phyloP scores from a whole-genome alignment of 140 eudicot species.

The Stevia rebaudiana region DNA sequence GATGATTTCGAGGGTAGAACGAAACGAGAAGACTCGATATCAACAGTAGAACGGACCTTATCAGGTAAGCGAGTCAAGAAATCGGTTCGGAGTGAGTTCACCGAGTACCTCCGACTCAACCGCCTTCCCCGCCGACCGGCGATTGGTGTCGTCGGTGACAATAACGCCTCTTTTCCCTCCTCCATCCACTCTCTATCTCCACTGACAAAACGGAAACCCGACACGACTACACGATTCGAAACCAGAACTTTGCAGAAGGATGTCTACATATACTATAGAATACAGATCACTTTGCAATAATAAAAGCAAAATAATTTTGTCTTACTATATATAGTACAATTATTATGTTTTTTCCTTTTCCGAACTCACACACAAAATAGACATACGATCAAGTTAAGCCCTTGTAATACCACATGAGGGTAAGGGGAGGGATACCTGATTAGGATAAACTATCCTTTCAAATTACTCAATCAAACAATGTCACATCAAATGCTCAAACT shows the following conservation, averaged over 20 bases:
- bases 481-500: too few species aligned
- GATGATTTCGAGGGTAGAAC: slow-evolving; percentile 32
- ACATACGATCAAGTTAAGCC: too few species aligned
- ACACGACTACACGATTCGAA: neutral
- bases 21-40: slow-evolving; percentile 41
- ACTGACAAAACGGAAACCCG: neutral
- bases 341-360: too few species aligned
- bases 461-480: too few species aligned
- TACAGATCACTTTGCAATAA: too few species aligned
- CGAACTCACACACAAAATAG: too few species aligned
- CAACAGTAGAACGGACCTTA: slow-evolving; percentile 55
- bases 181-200: slow-evolving; percentile 21
- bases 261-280: neutral
- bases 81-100: slow-evolving; percentile 56
- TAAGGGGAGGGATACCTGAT: too few species aligned
- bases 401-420: too few species aligned
- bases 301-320: too few species aligned
- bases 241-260: neutral
- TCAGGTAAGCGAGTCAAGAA: slow-evolving; percentile 72
- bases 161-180: slow-evolving; percentile 42
- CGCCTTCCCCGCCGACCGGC: slow-evolving; percentile 37
- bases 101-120: slow-evolving; percentile 58
- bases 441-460: too few species aligned
- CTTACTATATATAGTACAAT: too few species aligned
- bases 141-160: slow-evolving; percentile 33